A percentile compares a stretch with the other conserved stretches of the same genome.
Evolutionary conservation across 495 filamentous ascomycete species (phyloP).

Genomic region (Trichocladium uniseriatum): DNA sequence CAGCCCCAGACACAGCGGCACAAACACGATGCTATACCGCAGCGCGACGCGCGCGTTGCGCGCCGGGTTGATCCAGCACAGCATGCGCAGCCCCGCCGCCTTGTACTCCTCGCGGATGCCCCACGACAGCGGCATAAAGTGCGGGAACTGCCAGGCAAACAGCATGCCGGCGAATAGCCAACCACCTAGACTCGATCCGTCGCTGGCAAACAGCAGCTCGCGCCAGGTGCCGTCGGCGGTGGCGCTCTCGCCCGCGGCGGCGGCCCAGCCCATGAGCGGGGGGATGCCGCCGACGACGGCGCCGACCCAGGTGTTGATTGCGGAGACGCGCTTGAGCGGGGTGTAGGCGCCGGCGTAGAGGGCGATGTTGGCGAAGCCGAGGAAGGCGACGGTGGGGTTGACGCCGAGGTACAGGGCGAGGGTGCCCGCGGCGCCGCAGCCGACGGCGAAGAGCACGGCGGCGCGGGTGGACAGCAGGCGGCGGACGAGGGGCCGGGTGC

Average conservation of each 20-base stretch:
- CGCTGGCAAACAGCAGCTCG: constrained; percentile 55
- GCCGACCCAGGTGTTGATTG: constrained; percentile 91
- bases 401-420: constrained; percentile 74
- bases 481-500: constrained; percentile 81
- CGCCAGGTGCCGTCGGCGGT: constrained; percentile 60
- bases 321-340: constrained; percentile 77
- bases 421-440: constrained; percentile 56
- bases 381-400: constrained; percentile 82
- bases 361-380: constrained; percentile 75
- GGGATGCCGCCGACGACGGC: constrained; percentile 90
- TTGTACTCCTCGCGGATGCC: constrained; percentile 83
- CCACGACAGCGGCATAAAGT: constrained; percentile 91
- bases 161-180: constrained; percentile 81
- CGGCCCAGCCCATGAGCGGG: constrained; percentile 96
- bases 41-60: constrained; percentile 78
- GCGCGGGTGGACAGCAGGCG: constrained; percentile 63
- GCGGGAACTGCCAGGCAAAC: constrained; percentile 96
- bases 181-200: constrained; percentile 58
- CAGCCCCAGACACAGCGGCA: constrained; percentile 77
- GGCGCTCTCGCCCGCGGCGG: constrained; percentile 81
- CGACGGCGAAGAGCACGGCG: constrained; percentile 71
- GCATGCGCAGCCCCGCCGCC: constrained; percentile 81
- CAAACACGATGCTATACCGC: constrained; percentile 76
- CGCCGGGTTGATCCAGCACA: constrained; percentile 77
- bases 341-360: constrained; percentile 92